Evolutionary conservation across 2,329 filamentous ascomycete genomes (phyloP), one percentile per base, ranked within the genome.

Genomic region (Trichophyton rubrum): DNA sequence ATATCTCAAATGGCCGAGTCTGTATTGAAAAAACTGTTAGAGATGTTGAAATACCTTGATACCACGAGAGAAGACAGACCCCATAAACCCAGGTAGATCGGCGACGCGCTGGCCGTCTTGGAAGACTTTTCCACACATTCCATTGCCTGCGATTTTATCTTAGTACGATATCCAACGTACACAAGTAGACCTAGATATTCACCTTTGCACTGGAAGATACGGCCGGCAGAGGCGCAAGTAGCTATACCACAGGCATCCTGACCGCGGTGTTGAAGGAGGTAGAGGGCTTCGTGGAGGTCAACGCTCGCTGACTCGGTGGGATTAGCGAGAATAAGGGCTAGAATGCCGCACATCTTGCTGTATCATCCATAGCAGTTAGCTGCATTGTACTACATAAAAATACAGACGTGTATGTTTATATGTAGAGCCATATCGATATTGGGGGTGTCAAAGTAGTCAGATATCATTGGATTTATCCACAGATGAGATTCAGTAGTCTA

Each of bases 181-280:
- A 47, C 7, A n/a, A 6, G n/a, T 8, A 22, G 43, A 11, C 9
- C 6, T 47, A 53, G 4, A 15, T 22, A 30, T 13, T 33, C 27
- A 53, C 49, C 49, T 77, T 96, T 96, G 78, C 88, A 87, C 71
- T 95, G 89, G 72, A 87, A 92, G 66, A 96, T 86, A 49, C 89
- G 82, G 63, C 91, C 90, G 40, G 88, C 88, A 13, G 78, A 81
- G 66, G 81, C 86, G 79, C 80, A 90, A 67, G 78, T 88, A 57
- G 90, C 84, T 67, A 96, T 92, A 64, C 90, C 90, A 60, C 85
- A 88, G 57, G 90, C 90, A 85, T 96, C 90, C 73, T 95, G 90
- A 59, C 89, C 89, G 69, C 88, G 82, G 71, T 90, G 81, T 71
- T 86, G 86, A 8, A 89, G 82, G 67, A 84, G 84, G 73, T 86